Base-by-base conservation (phyloP, 108 stramenopile species). In the Hondaea fermentalgiana region DNA sequence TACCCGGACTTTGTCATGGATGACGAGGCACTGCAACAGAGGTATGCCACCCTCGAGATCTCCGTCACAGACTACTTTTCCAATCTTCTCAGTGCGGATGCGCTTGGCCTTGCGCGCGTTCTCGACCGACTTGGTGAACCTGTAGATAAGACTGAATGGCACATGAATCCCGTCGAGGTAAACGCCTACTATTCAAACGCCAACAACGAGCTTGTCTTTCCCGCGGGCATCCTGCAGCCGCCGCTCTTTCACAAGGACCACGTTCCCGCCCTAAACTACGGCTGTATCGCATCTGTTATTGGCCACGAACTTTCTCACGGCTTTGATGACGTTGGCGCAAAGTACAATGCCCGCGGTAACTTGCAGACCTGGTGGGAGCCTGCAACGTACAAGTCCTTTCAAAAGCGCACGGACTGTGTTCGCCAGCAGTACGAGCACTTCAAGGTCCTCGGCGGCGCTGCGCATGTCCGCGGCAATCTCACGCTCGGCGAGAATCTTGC, bases 401-500 rank as follows among this genome's bases (percentile, higher is more conserved):
- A 53, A 53, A 23, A 83, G 3, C 45, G 28, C n/a, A 47, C 49
- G 16, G 23, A 83, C 49, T 83, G 76, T 45, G 49, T 83, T 55
- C 49, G 45, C 28, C n/a, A 23, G 17, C 76, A 83, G 51, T 83
- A 83, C 51, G 45, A 47, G 12, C 14, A 12, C 19, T 83, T 83
- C 28, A 83, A 47, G 17, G 76, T 83, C 12, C 42, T 69, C 1
- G 8, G 25, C 42, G 76, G 76, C 76, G 23, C 19, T 12, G 12
- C 12, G 3, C 51, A 53, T 35, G 76, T 83, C 8, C 45, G 51
- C 10, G 76, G 76, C 76, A 47, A 83, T 12, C 23, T 83, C 12
- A 83, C 76, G n/a, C 76, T 83, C n/a, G 76, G 76, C 45, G 76
- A 83, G 76, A 83, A 83, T 35, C 44, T 83, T 53, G 76, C 76